Evolutionary conservation across 1,284 basidiomycete species (phyloP).

Genomic region (Veloporphyrellus conicus): DNA sequence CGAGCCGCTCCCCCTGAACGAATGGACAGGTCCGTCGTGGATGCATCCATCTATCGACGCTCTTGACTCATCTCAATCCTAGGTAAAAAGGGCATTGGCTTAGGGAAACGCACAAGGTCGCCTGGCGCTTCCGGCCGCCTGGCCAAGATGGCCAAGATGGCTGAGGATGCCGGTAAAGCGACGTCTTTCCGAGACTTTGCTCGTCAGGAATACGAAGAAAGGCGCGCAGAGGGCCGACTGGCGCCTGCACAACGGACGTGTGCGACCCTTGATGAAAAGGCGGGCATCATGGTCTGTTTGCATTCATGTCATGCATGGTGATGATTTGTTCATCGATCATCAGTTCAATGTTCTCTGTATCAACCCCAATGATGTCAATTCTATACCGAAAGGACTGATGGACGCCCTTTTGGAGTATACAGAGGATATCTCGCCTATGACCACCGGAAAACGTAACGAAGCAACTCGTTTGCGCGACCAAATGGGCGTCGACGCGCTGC

Average conservation of each 20-base stretch:
- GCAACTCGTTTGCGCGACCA: slow-evolving; percentile 55
- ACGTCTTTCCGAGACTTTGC: slow-evolving; percentile 63
- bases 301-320: neutral
- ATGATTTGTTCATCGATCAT: slow-evolving; percentile 2
- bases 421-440: slow-evolving; percentile 24
- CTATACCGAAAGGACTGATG: slow-evolving; percentile 62
- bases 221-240: slow-evolving; percentile 66
- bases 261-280: slow-evolving; percentile 63
- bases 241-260: slow-evolving; percentile 68
- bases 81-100: slow-evolving; percentile 77
- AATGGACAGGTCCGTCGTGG: slow-evolving; percentile 68
- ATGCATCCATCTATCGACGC: neutral
- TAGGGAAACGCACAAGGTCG: slow-evolving; percentile 66
- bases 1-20: slow-evolving; percentile 65
- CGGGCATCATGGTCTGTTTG: slow-evolving; percentile 51
- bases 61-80: slow-evolving; percentile 10
- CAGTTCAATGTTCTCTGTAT: slow-evolving; percentile 80
- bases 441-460: slow-evolving; percentile 30
- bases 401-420: slow-evolving; percentile 50
- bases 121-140: slow-evolving; percentile 57
- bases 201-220: slow-evolving; percentile 66
- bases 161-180: slow-evolving; percentile 53
- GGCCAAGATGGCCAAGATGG: slow-evolving; percentile 71
- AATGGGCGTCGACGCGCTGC: slow-evolving; percentile 67
- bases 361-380: slow-evolving; percentile 56